Evolutionary conservation across 192 early-diverging fungal genomes (phyloP).

Genomic region (Obelidium mucronatum): DNA sequence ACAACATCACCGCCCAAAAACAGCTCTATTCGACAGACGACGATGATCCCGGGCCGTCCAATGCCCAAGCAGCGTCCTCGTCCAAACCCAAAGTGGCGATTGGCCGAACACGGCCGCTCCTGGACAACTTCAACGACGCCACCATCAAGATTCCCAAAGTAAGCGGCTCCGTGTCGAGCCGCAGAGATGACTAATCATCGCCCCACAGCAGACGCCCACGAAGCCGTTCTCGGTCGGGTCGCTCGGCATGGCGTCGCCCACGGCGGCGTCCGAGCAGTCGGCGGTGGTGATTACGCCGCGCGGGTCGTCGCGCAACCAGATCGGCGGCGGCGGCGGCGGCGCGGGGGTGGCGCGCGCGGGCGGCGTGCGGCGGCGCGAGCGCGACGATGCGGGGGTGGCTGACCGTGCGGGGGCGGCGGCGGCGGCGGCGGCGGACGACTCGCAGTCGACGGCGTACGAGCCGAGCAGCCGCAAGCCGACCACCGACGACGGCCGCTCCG

Average conservation of each 20-base stretch:
- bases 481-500: not conserved
- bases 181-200: no score
- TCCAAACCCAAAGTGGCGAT: not conserved
- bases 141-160: constrained; percentile 4
- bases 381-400: not conserved
- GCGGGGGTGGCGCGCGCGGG: not conserved
- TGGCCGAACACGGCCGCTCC: no score
- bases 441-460: constrained; percentile 9
- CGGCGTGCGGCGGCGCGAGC: not conserved
- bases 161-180: no score
- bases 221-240: no score
- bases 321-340: not conserved
- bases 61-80: not conserved
- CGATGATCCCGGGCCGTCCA: not conserved
- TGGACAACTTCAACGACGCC: constrained; percentile 3
- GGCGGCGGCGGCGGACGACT: no score
- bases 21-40: constrained; percentile 12
- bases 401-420: not conserved
- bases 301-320: not conserved
- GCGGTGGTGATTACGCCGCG: constrained; percentile 2
- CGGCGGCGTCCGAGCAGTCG: no score
- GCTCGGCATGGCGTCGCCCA: no score
- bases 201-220: no score
- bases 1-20: not conserved
- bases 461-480: not conserved